Conservation (phyloP, 208 protist genomes). For the Crithidia sp. region DNA sequence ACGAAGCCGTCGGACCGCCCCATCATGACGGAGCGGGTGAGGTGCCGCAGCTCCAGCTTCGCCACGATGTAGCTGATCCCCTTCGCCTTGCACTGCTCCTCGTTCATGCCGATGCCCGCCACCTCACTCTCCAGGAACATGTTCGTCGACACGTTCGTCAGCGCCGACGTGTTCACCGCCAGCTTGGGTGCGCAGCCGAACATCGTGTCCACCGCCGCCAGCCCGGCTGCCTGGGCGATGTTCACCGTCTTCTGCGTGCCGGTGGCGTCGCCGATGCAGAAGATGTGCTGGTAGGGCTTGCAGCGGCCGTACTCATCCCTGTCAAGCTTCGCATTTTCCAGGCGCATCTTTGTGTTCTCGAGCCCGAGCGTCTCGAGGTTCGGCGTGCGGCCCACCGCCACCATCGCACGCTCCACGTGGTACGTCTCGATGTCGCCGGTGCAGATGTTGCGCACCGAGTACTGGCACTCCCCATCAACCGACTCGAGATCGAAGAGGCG, state of each 20-base stretch:
- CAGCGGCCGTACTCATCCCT: slow-evolving; percentile 61
- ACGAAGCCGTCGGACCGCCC: slow-evolving; percentile 62
- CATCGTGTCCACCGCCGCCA: slow-evolving; percentile 63
- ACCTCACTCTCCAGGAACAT: slow-evolving; percentile 75
- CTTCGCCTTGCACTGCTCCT: slow-evolving; percentile 57
- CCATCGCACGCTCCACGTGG: slow-evolving; percentile 59
- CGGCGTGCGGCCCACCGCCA: slow-evolving; percentile 60
- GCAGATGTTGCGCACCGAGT: slow-evolving; percentile 49
- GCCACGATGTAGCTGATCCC: slow-evolving; percentile 63
- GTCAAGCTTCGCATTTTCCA: slow-evolving; percentile 47
- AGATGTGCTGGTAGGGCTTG: slow-evolving; percentile 74
- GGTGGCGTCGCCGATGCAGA: slow-evolving; percentile 67
- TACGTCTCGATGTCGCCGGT: slow-evolving; percentile 46
- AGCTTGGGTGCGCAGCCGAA: slow-evolving; percentile 42
- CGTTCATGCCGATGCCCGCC: slow-evolving; percentile 66
- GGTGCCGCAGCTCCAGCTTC: slow-evolving; percentile 41
- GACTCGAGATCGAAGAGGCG: slow-evolving; percentile 64
- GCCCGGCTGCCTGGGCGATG: slow-evolving; percentile 53
- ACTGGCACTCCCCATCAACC: slow-evolving; percentile 40
- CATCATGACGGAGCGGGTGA: slow-evolving; percentile 56
- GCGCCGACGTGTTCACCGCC: slow-evolving; percentile 19
- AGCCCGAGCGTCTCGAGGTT: slow-evolving; percentile 60
- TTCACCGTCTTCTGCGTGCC: slow-evolving; percentile 42
- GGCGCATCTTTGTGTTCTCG: slow-evolving; percentile 55
- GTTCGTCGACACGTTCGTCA: slow-evolving; percentile 51